Conservation (phyloP, 2,329 filamentous ascomycete species). For the Coniochaeta sp. region DNA sequence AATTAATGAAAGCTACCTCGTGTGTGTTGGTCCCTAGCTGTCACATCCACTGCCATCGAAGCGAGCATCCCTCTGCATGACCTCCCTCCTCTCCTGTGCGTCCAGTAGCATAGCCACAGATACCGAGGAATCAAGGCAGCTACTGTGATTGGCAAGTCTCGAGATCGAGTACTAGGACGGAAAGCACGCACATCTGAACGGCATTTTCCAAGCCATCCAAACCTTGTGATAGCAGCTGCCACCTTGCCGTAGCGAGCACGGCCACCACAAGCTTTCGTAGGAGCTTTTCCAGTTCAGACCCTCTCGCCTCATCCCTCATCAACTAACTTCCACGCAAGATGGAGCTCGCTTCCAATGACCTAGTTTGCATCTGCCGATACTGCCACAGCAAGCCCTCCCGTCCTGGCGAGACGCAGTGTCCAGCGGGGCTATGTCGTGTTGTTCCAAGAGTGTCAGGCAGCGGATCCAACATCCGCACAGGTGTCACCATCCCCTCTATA, state of each 20-base stretch:
- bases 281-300: background rate
- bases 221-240: background rate
- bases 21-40: background rate
- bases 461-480: conserved; percentile 4
- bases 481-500: conserved; percentile 21
- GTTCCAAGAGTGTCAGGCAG: background rate
- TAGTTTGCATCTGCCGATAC: background rate
- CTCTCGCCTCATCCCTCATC: background rate
- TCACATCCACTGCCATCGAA: background rate
- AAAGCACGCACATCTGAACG: background rate
- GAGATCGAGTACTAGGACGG: background rate
- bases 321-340: background rate
- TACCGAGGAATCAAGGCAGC: background rate
- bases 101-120: background rate
- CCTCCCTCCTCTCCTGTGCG: background rate
- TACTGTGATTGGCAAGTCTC: background rate
- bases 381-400: background rate
- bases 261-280: background rate
- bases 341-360: background rate
- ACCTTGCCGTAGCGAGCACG: background rate
- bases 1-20: background rate
- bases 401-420: background rate
- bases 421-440: background rate
- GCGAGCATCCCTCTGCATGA: background rate
- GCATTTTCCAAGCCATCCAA: background rate